phyloP scores from a whole-genome alignment of 805 yeast genomes.

The Candida maris region DNA sequence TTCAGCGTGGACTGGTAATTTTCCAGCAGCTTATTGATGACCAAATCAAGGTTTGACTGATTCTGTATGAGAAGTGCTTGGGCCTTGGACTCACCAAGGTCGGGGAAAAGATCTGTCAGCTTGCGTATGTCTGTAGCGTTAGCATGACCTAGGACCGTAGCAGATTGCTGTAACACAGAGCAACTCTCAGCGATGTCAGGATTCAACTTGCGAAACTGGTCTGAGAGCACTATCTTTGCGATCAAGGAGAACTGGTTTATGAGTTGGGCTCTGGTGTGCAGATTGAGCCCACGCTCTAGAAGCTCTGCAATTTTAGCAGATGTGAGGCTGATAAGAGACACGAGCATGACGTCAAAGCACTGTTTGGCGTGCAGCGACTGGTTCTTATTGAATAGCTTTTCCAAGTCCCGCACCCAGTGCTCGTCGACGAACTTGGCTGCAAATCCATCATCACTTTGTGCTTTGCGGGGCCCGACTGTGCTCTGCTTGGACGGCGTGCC shows the following conservation, averaged over 20 bases:
- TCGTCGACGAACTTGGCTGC: conserved; percentile 51
- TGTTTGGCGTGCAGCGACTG: conserved; percentile 44
- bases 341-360: conserved; percentile 46
- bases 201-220: conserved; percentile 39
- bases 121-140: conserved; percentile 38
- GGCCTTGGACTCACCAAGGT: conserved; percentile 45
- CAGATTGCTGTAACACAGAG: conserved; percentile 35
- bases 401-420: conserved; percentile 59
- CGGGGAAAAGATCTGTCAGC: conserved; percentile 65
- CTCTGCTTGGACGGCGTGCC: conserved; percentile 23
- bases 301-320: conserved; percentile 39
- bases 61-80: conserved; percentile 45
- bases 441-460: conserved; percentile 31
- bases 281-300: conserved; percentile 42
- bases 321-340: conserved; percentile 50
- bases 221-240: conserved; percentile 50
- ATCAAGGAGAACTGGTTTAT: conserved; percentile 48
- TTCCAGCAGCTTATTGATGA: conserved; percentile 60
- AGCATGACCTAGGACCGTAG: conserved; percentile 11
- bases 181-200: conserved; percentile 54
- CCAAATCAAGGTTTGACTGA: conserved; percentile 50
- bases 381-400: conserved; percentile 55
- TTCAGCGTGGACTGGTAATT: conserved; percentile 43
- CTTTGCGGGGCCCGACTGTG: conserved; percentile 2
- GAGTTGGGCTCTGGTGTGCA: conserved; percentile 41